Percentiles rank a stretch among this genome's conserved stretches.
These are phyloP conservation scores for Aspergillus bertholletiae DNA, from an alignment of 495 filamentous ascomycete species.

Conservation along the genomic window DNA sequence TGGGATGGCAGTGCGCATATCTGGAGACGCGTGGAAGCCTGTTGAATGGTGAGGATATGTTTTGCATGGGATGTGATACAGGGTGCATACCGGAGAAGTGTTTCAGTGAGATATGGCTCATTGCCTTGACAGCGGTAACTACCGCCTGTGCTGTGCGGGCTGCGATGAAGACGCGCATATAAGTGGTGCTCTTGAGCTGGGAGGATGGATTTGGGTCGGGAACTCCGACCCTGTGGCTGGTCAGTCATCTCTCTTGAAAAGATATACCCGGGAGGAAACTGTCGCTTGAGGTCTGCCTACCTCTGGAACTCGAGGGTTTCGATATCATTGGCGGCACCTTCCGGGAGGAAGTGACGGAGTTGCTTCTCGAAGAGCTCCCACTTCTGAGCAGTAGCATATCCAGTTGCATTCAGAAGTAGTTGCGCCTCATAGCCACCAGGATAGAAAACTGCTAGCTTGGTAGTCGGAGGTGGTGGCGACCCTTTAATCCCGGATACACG, in stretches of 20 bases:
- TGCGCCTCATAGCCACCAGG: conserved; percentile 45
- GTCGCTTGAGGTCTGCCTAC: not conserved
- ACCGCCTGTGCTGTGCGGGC: conserved; percentile 8
- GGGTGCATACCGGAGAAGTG: conserved; percentile 28
- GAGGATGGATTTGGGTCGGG: conserved; percentile 18
- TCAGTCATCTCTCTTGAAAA: not conserved
- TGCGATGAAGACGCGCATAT: conserved; percentile 28
- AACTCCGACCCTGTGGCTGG: conserved; percentile 19
- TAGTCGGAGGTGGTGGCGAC: conserved; percentile 48
- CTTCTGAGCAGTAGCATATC: conserved; percentile 39
- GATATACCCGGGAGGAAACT: not conserved
- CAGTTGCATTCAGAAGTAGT: conserved; percentile 35
- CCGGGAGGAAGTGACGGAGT: conserved; percentile 19
- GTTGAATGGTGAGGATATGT: not conserved
- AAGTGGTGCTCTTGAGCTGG: conserved; percentile 26
- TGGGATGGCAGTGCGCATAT: conserved; percentile 28
- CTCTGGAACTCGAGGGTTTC: conserved; percentile 31
- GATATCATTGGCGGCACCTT: conserved; percentile 10
- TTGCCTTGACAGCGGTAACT: conserved; percentile 13
- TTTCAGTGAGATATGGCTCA: conserved; percentile 24
- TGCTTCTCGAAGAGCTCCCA: conserved; percentile 42
- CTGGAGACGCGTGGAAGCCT: conserved; percentile 28
- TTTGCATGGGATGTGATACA: not conserved
- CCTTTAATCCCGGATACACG: conserved; percentile 41
- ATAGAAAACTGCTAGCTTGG: conserved; percentile 50